Percentiles rank a stretch among this genome's conserved stretches.
Conservation (phyloP, 139 green algal species). For the Chlamydomonas schloesseri region DNA sequence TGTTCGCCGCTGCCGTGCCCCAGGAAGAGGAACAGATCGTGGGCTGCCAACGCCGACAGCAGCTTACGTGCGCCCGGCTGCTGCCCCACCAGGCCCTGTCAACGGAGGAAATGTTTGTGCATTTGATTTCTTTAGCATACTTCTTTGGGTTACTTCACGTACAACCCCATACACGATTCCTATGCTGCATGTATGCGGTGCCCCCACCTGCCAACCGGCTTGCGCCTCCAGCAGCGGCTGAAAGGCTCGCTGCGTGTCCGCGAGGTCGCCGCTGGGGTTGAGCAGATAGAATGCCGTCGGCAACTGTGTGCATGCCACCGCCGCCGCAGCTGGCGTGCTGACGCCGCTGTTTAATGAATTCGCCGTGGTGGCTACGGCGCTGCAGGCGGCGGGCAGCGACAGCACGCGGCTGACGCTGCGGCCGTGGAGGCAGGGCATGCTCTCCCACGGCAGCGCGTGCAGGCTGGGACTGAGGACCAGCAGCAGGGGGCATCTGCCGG, state of each 20-base stretch:
- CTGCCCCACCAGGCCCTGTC: constrained; percentile 72
- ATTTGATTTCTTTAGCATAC: too few species aligned
- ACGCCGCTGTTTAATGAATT: neutral
- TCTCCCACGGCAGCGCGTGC: constrained; percentile 86
- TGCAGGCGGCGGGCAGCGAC: constrained; percentile 56
- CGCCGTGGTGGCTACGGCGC: neutral
- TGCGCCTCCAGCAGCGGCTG: constrained; percentile 75
- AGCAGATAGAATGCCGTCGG: constrained; percentile 81
- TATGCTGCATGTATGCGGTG: too few species aligned
- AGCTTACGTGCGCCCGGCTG: constrained; percentile 57
- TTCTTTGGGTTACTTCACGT: too few species aligned
- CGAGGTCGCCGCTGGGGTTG: constrained; percentile 90
- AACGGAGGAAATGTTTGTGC: too few species aligned
- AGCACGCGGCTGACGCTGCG: constrained; percentile 66
- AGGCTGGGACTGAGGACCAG: constrained; percentile 70
- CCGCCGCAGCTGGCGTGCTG: neutral
- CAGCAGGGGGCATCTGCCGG: constrained; percentile 55
- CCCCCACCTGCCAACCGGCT: constrained; percentile 76
- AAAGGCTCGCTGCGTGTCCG: constrained; percentile 83
- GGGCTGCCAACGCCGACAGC: constrained; percentile 64
- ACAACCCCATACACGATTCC: too few species aligned
- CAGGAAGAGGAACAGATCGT: constrained; percentile 91
- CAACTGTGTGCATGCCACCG: neutral
- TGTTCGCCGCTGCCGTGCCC: constrained; percentile 92
- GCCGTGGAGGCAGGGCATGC: constrained; percentile 54